phyloP scores from a whole-genome alignment of 2,329 filamentous ascomycete species.

The Curvularia spicifera region DNA sequence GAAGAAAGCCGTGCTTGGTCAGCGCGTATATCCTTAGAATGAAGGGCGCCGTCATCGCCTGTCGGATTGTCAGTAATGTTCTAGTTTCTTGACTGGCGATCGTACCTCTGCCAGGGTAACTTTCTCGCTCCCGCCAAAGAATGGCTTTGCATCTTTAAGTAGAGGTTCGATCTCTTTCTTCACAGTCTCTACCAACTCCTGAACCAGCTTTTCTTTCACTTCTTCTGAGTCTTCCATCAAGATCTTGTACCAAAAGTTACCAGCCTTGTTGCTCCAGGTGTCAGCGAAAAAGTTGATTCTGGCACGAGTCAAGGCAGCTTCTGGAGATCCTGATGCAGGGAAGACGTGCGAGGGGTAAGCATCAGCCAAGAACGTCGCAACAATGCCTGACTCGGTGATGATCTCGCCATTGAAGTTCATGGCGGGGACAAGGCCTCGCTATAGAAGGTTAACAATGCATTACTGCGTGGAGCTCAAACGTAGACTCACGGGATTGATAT shows the following conservation, averaged over 20 bases:
- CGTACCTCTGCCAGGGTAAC: slow-evolving; percentile 77
- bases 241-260: slow-evolving; percentile 55
- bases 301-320: slow-evolving; percentile 67
- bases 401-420: slow-evolving; percentile 69
- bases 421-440: slow-evolving; percentile 75
- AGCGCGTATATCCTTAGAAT: slow-evolving; percentile 65
- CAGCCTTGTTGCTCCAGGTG: slow-evolving; percentile 69
- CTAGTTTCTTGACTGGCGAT: neutral
- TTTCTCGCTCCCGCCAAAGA: slow-evolving; percentile 55
- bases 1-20: slow-evolving; percentile 62
- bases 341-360: slow-evolving; percentile 71
- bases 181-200: slow-evolving; percentile 62
- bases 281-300: slow-evolving; percentile 75
- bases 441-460: slow-evolving; percentile 3
- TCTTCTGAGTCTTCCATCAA: slow-evolving; percentile 56
- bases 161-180: slow-evolving; percentile 77
- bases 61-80: slow-evolving; percentile 8
- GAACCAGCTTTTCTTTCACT: slow-evolving; percentile 56
- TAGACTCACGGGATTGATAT: slow-evolving; percentile 69
- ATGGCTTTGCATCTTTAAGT: slow-evolving; percentile 57
- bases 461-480: neutral
- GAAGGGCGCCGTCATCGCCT: slow-evolving; percentile 72
- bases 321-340: slow-evolving; percentile 61
- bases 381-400: slow-evolving; percentile 74
- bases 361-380: slow-evolving; percentile 75